Percentiles rank a stretch among this genome's conserved stretches.
Evolutionary conservation across 345 rosid species (phyloP).

Genomic region (Cardiospermum halicacabum): DNA sequence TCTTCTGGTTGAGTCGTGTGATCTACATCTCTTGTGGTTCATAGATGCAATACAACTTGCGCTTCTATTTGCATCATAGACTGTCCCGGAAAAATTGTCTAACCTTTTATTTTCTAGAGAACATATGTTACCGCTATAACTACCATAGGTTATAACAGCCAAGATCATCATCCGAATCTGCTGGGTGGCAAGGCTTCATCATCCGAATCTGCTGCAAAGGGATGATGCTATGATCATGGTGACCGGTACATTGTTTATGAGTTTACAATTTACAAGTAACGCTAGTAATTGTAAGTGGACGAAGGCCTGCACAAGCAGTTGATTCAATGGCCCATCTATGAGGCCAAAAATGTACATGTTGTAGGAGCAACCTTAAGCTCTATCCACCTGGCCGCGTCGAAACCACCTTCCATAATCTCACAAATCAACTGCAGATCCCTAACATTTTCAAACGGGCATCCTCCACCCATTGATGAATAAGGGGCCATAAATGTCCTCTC

Average conservation of each 20-base stretch:
- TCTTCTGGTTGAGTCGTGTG: constrained; percentile 42
- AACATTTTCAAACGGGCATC: no score
- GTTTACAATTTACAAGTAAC: no score
- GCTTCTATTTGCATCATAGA: constrained; percentile 62
- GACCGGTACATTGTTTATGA: constrained; percentile 91
- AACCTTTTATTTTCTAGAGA: constrained; percentile 31
- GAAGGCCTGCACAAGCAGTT: constrained; percentile 88
- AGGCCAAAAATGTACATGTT: no score
- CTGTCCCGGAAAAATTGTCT: neutral
- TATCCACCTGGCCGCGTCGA: no score
- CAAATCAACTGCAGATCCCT: no score
- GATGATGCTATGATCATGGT: constrained; percentile 92
- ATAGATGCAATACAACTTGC: constrained; percentile 54
- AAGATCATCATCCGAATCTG: no score
- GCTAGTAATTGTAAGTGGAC: constrained; percentile 80
- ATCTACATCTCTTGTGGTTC: constrained; percentile 37
- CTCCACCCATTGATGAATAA: no score
- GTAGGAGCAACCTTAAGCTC: no score
- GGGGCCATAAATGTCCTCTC: no score
- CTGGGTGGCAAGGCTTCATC: constrained; percentile 77
- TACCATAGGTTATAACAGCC: constrained; percentile 82
- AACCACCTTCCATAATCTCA: no score
- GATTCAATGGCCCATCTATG: constrained; percentile 83
- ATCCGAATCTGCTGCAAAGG: constrained; percentile 86
- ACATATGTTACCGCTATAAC: constrained; percentile 57